Evolutionary conservation across 2,329 filamentous ascomycete genomes (phyloP), one percentile per base, ranked within the genome.

Genomic region (Pseudomassariella vexata): DNA sequence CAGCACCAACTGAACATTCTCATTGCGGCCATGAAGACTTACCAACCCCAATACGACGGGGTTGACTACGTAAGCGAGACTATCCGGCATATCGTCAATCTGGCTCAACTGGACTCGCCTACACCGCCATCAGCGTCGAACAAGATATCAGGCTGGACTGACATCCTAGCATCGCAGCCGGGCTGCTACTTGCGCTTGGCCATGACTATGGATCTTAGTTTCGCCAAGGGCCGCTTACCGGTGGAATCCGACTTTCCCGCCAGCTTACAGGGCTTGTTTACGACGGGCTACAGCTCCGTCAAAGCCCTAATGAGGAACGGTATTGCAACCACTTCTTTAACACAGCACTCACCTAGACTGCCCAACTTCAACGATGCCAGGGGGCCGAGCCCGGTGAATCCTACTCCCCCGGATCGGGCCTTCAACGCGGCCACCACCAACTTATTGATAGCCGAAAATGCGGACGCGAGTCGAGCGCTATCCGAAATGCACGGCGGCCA

Each of bases 21-120:
- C 14, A 61, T 64, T 24, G 63, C 67, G 31, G 60, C 60, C 1
- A 65, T 68, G 58, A 63, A 61, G 35, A 59, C 57, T 0, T 67
- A 66, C 28, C 59, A 65, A 33, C 61, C 60, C 3, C 61, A 63
- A 30, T 66, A 66, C 35, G 63, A 68, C 32, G 62, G 61, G 15
- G 59, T 63, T 2, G 64, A 68, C 40, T 63, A 60, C 45, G 57
- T 67, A 27, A 59, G 55, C 46, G 58, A 65, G 38, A 61, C 61
- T 8, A 60, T 64, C 18, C 54, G 60, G 6, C 59, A 63, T 35
- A 63, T 65, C 16, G 54, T 65, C 33, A 60, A 60, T 30, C 50
- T 64, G 7, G 58, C 62, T 0, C 56, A 63, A 37, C 45, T 63
- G 5, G 58, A 62, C 23, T 44, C 37, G 6, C 44, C 47, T 11